A percentile compares a stretch with the other conserved stretches of the same genome.
Evolutionary conservation across 371 early-diverging fungal genomes (phyloP).

Genomic region (Nematocida parisii): DNA sequence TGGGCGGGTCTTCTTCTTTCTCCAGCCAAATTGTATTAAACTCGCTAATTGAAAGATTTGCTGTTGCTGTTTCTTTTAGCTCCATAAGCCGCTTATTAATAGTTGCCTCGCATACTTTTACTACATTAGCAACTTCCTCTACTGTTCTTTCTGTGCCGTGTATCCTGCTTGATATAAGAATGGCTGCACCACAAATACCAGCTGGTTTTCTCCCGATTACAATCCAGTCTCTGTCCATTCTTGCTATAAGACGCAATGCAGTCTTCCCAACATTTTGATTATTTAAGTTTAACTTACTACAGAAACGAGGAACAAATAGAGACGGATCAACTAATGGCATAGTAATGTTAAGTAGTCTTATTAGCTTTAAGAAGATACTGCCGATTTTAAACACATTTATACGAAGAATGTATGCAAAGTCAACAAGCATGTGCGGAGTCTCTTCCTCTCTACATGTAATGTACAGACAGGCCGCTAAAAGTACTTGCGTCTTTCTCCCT

Average conservation of each 20-base stretch:
- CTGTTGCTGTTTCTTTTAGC: conserved; percentile 80
- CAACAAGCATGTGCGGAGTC: conserved; percentile 87
- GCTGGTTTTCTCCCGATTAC: conserved; percentile 86
- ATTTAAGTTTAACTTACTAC: conserved; percentile 83
- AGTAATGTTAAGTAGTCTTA: conserved; percentile 74
- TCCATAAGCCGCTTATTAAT: conserved; percentile 81
- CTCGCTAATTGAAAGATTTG: conserved; percentile 78
- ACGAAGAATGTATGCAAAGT: conserved; percentile 84
- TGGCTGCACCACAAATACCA: conserved; percentile 92
- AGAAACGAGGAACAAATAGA: conserved; percentile 87
- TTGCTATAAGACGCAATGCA: conserved; percentile 79
- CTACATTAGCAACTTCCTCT: conserved; percentile 81
- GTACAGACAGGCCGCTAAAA: conserved; percentile 90
- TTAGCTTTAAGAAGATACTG: conserved; percentile 80
- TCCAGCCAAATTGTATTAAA: conserved; percentile 84
- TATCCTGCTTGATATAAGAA: conserved; percentile 88
- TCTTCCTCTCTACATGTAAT: conserved; percentile 84
- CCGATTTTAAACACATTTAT: conserved; percentile 84
- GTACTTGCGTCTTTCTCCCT: conserved; percentile 79
- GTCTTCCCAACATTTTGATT: conserved; percentile 75
- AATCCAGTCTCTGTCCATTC: conserved; percentile 98
- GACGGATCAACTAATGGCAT: conserved; percentile 90
- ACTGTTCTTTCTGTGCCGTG: conserved; percentile 80
- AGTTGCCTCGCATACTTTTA: conserved; percentile 84
- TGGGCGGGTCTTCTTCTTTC: conserved; percentile 81